Evolutionary conservation across 371 early-diverging fungal genomes (phyloP), one percentile per base, ranked within the genome.

Genomic region (Mortierella sp.): DNA sequence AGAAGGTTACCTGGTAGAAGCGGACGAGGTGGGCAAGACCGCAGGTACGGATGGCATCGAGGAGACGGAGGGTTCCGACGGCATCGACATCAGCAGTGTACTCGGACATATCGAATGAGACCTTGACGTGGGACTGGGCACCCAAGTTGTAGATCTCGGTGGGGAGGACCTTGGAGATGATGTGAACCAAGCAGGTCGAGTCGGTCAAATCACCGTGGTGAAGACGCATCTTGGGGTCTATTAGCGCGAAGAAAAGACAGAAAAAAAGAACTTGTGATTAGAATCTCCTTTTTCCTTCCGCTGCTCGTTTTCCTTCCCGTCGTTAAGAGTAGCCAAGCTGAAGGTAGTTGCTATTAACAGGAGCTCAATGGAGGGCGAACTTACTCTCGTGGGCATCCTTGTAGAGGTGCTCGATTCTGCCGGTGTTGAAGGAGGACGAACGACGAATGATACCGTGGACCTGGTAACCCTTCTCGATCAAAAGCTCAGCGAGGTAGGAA

Each of bases 151-250:
- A 95, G 58, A 95, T 89, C 86, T 95, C 96, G 48, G 94, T 95
- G 38, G 96, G 96, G 71, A 94, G 93, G 51, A 96, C 92, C 78
- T 95, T 91, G 44, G 93, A 89, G 65, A 96, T 91, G 78, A 97
- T 95, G 85, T 94, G 93, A 32, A 96, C 95, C 65, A 97, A 87
- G 88, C 94, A 94, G 21, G 96, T 95, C 7, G 96, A 94, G 84
- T 97, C 97, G 27, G 96, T 95, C 89, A 97, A 90, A 87, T 97
- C 97, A 87, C 97, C 97, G 88, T 96, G 92, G 88, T 97, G 97
- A 71, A 97, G 93, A 78, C 94, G 92, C 92, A 96, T 94, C 80
- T 94, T 94, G 77, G 95, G 93, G 79, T 90, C 93, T 94, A 76
- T 4, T 18, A 18, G 60, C 92, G 88, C 96, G 97, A 72, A 96